These are phyloP conservation scores for Capronia americana DNA, from an alignment of 2,329 filamentous ascomycete species.

Conservation along the genomic window DNA sequence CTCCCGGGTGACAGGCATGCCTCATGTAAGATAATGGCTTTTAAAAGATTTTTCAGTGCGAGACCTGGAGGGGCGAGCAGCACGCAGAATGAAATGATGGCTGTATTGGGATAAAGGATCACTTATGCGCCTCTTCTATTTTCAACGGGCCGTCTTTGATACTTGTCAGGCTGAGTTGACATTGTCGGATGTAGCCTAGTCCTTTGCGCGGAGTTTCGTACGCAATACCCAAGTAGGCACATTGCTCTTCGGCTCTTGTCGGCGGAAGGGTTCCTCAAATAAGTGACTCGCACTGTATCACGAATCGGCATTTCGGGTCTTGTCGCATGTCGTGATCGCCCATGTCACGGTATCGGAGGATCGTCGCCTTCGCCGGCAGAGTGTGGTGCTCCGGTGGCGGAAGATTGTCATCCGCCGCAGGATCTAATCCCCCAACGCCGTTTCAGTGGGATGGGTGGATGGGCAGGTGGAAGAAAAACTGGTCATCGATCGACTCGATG, in stretches of 20 bases:
- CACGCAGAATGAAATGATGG: slow-evolving; percentile 9
- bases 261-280: slow-evolving; percentile 1
- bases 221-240: neutral
- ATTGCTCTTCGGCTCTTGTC: neutral
- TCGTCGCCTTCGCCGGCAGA: neutral
- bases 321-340: slow-evolving; percentile 26
- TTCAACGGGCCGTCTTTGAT: slow-evolving; percentile 7
- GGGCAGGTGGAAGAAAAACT: neutral
- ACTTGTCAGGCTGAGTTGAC: slow-evolving; percentile 18
- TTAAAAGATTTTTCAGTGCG: neutral
- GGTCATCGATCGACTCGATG: neutral
- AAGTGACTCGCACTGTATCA: neutral
- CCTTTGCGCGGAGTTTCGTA: neutral
- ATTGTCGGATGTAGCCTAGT: slow-evolving; percentile 10
- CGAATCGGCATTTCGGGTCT: slow-evolving; percentile 18
- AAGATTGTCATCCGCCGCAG: slow-evolving; percentile 19
- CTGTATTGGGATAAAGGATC: slow-evolving; percentile 9
- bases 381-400: slow-evolving; percentile 18
- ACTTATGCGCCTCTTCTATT: slow-evolving; percentile 1
- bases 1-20: neutral
- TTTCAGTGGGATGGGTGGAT: neutral
- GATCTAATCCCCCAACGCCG: slow-evolving; percentile 9
- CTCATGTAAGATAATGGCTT: slow-evolving; percentile 28
- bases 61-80: slow-evolving; percentile 4
- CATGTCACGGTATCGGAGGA: slow-evolving; percentile 6